Evolutionary conservation across 768 basidiomycete species (phyloP).

Genomic region (Phaeotremella skinneri): DNA sequence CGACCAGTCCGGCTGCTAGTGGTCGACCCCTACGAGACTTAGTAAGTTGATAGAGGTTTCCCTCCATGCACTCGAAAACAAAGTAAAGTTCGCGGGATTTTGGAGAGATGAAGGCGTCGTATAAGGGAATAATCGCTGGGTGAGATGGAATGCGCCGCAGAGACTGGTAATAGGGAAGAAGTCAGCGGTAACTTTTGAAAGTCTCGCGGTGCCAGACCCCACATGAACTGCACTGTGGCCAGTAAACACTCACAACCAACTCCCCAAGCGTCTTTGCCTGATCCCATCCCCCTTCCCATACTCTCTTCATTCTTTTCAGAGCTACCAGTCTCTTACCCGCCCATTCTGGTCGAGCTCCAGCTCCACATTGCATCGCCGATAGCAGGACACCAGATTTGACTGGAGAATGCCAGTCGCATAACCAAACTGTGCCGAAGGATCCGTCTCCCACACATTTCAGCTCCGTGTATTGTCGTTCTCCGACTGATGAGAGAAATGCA

Average conservation of each 20-base stretch:
- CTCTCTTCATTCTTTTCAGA: constrained; percentile 96
- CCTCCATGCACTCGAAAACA: constrained; percentile 99
- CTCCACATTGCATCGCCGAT: constrained; percentile 94
- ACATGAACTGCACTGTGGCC: background rate
- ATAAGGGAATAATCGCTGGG: constrained; percentile 95
- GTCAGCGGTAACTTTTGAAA: constrained; percentile 4
- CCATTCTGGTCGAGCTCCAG: constrained; percentile 90
- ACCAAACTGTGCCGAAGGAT: constrained; percentile 96
- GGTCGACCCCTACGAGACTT: constrained; percentile 92
- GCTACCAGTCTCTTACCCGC: constrained; percentile 90
- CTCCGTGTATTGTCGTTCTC: constrained; percentile 83
- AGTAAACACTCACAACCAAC: constrained; percentile 55
- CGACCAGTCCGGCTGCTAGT: constrained; percentile 93
- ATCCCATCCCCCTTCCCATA: constrained; percentile 97
- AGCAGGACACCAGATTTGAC: constrained; percentile 85
- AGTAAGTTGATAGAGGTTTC: constrained; percentile 98
- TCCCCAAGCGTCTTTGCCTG: constrained; percentile 94
- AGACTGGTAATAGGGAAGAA: constrained; percentile 64
- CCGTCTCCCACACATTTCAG: constrained; percentile 97
- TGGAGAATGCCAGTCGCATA: constrained; percentile 98
- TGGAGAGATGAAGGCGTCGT: constrained; percentile 98
- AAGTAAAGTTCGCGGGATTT: constrained; percentile 95
- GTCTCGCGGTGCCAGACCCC: background rate
- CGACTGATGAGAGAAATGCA: constrained; percentile 56
- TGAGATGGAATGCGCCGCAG: constrained; percentile 91